Percentiles rank a stretch among this genome's conserved stretches.
Conservation (phyloP, 805 yeast species). For the Nakazawaea anatomiae region DNA sequence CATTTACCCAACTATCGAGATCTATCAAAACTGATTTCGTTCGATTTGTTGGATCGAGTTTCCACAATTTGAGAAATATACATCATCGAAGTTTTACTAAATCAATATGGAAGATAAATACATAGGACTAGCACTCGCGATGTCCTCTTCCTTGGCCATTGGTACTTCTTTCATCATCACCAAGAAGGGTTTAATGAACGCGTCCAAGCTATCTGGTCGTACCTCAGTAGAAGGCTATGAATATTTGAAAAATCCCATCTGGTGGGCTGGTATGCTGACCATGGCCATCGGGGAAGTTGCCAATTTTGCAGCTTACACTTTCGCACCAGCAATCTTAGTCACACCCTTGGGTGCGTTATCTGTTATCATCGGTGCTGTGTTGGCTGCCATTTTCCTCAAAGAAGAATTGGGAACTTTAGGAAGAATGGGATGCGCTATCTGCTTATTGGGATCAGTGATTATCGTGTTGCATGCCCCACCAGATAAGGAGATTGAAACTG, state of each 20-base stretch:
- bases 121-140: conserved; percentile 83
- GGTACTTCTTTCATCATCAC: conserved; percentile 89
- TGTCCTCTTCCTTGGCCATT: conserved; percentile 81
- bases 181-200: conserved; percentile 75
- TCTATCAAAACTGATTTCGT: too few species aligned
- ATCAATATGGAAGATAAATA: conserved; percentile 66
- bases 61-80: too few species aligned
- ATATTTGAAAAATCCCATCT: conserved; percentile 76
- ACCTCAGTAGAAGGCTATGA: conserved; percentile 65
- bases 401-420: conserved; percentile 88
- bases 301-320: conserved; percentile 90
- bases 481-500: conserved; percentile 84
- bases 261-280: conserved; percentile 92
- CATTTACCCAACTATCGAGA: not conserved
- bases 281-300: conserved; percentile 92
- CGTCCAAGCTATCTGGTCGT: conserved; percentile 55
- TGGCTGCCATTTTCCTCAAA: conserved; percentile 78
- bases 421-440: conserved; percentile 88
- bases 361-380: conserved; percentile 86
- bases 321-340: conserved; percentile 90
- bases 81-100: too few species aligned
- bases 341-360: conserved; percentile 90
- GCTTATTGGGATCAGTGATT: conserved; percentile 81
- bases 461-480: conserved; percentile 91
- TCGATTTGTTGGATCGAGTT: too few species aligned